Percentiles rank a stretch among this genome's conserved stretches.
These are phyloP conservation scores for Gossypium gossypioides DNA, from an alignment of 441 rosid genomes.

Conservation along the genomic window DNA sequence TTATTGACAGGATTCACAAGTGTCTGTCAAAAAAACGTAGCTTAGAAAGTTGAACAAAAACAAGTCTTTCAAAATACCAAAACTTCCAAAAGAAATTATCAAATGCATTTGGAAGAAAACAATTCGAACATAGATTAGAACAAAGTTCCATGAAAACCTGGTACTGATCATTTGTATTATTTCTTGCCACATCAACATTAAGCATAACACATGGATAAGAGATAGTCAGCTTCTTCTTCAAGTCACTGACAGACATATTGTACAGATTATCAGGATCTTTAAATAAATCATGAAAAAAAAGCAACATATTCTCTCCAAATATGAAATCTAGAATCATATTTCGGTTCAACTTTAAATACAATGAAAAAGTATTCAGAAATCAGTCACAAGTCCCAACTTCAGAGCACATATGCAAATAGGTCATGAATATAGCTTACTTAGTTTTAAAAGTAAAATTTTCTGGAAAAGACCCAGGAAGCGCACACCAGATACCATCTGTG, in stretches of 20 bases:
- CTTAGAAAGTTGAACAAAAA: not conserved
- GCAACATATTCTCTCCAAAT: not conserved
- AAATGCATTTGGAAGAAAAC: slow-evolving; percentile 3
- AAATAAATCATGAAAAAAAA: slow-evolving; percentile 8
- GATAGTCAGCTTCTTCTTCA: slow-evolving; percentile 75
- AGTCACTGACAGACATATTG: slow-evolving; percentile 49
- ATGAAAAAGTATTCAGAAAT: not conserved
- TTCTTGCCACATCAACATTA: slow-evolving; percentile 89
- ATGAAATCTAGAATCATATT: not conserved
- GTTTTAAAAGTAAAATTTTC: slow-evolving; percentile 89
- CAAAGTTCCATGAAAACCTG: slow-evolving; percentile 47
- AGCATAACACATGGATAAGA: slow-evolving; percentile 99
- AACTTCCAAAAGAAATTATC: not conserved
- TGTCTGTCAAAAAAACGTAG: slow-evolving; percentile 45
- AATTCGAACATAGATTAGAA: slow-evolving; percentile 1
- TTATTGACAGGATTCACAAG: slow-evolving; percentile 71
- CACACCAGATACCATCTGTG: slow-evolving; percentile 99
- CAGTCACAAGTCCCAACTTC: not conserved
- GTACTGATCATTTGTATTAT: slow-evolving; percentile 93
- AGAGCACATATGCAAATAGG: not conserved
- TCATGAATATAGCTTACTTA: slow-evolving; percentile 46
- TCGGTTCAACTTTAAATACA: not conserved
- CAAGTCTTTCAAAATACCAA: not conserved
- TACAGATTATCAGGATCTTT: slow-evolving; percentile 21
- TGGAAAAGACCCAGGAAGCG: slow-evolving; percentile 92